These are phyloP conservation scores for Saturnispora besseyi DNA, from an alignment of 805 yeast species.

Conservation along the genomic window DNA sequence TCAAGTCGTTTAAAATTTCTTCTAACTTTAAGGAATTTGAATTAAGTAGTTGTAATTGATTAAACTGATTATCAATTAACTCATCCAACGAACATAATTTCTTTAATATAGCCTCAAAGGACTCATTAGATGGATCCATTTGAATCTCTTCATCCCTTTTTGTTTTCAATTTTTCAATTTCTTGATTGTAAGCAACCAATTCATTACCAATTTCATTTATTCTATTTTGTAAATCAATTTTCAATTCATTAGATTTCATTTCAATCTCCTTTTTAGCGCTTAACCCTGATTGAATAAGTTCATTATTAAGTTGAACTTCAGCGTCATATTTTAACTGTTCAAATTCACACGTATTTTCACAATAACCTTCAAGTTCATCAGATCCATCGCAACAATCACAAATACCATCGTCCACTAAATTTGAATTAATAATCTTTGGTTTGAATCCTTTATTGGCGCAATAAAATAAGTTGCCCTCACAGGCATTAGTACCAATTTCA, in stretches of 20 bases:
- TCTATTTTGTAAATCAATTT: constrained; percentile 16
- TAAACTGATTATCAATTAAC: constrained; percentile 10
- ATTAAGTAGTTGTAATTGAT: background rate
- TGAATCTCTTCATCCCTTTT: background rate
- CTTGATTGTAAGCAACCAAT: constrained; percentile 12
- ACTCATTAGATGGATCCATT: background rate
- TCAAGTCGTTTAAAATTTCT: constrained; percentile 39
- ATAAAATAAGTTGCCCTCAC: constrained; percentile 48
- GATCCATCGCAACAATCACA: constrained; percentile 98
- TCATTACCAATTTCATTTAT: background rate
- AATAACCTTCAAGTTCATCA: constrained; percentile 57
- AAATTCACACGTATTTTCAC: constrained; percentile 54
- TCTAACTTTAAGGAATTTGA: constrained; percentile 29
- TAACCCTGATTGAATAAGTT: constrained; percentile 28
- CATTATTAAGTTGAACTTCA: constrained; percentile 12
- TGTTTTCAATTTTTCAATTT: constrained; percentile 19
- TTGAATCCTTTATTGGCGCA: constrained; percentile 70
- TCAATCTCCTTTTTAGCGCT: constrained; percentile 26
- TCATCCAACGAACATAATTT: constrained; percentile 9
- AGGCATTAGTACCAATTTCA: constrained; percentile 93
- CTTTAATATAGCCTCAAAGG: constrained; percentile 5
- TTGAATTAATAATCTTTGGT: constrained; percentile 53
- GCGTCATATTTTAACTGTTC: constrained; percentile 29
- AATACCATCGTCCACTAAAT: constrained; percentile 75
- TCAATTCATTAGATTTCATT: constrained; percentile 20